phyloP scores from a whole-genome alignment of 1,139 yeast genomes.

The Candida labiduridarum region DNA sequence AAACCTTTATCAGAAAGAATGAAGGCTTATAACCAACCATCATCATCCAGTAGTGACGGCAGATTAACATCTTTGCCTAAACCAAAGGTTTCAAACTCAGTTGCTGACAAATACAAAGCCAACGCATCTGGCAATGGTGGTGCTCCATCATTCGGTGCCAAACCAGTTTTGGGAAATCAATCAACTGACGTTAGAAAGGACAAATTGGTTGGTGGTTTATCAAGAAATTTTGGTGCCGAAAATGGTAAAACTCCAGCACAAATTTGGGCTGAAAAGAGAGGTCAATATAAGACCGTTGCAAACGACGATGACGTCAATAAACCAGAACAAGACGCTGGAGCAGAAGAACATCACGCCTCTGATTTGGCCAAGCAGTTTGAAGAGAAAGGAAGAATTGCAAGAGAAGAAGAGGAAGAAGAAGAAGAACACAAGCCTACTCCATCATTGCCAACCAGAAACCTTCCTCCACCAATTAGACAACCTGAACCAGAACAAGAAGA shows the following conservation, averaged over 20 bases:
- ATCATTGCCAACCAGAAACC: conserved; percentile 18
- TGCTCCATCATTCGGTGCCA: conserved; percentile 56
- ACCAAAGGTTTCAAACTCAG: conserved; percentile 58
- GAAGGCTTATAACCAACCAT: conserved; percentile 29
- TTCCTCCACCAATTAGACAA: conserved; percentile 32
- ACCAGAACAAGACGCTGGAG: conserved; percentile 10
- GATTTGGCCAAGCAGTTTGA: conserved; percentile 24
- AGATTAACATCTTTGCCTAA: conserved; percentile 67
- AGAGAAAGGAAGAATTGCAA: conserved; percentile 18
- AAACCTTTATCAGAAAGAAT: conserved; percentile 48
- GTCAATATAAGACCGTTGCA: conserved; percentile 53
- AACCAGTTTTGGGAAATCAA: conserved; percentile 43
- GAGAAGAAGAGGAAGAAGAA: conserved; percentile 15
- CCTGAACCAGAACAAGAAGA: conserved; percentile 23
- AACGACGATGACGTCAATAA: conserved; percentile 21
- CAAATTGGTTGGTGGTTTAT: conserved; percentile 62
- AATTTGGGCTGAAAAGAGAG: conserved; percentile 91
- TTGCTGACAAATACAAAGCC: conserved; percentile 49
- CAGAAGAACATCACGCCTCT: conserved; percentile 12
- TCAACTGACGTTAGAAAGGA: conserved; percentile 35
- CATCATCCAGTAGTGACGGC: conserved; percentile 22
- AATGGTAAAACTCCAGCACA: conserved; percentile 94
- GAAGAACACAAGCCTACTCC: conserved; percentile 22
- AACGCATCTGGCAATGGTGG: conserved; percentile 30
- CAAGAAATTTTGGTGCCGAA: conserved; percentile 69